Percentiles rank a stretch among this genome's conserved stretches.
phyloP scores from a whole-genome alignment of 345 rosid genomes.

The Eutrema yunnanense region DNA sequence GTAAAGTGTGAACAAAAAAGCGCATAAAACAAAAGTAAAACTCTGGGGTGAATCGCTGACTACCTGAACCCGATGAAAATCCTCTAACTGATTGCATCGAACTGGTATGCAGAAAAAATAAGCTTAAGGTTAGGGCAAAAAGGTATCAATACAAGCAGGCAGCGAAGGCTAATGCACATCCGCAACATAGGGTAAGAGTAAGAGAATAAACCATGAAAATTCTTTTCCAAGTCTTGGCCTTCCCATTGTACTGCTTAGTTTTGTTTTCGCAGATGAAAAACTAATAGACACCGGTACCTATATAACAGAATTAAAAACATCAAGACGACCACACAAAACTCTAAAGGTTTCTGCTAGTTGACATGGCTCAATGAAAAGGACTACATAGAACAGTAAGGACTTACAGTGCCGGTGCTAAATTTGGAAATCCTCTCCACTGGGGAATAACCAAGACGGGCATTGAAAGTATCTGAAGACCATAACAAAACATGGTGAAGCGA shows the following conservation, averaged over 20 bases:
- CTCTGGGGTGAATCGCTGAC: background rate
- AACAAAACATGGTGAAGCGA: constrained; percentile 10
- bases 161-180: background rate
- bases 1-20: background rate
- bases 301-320: background rate
- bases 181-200: background rate
- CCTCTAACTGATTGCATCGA: constrained; percentile 50
- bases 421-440: constrained; percentile 36
- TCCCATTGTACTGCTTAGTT: constrained; percentile 34
- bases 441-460: constrained; percentile 29
- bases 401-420: constrained; percentile 39
- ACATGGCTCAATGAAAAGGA: background rate
- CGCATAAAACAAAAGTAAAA: background rate
- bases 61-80: constrained; percentile 82
- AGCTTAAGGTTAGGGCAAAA: background rate
- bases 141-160: background rate
- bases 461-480: constrained; percentile 44
- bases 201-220: constrained; percentile 33
- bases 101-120: constrained; percentile 33
- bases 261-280: constrained; percentile 25
- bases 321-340: background rate
- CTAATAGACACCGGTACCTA: constrained; percentile 40
- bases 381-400: constrained; percentile 15
- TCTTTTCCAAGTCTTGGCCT: constrained; percentile 25
- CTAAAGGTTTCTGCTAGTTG: background rate